Base-by-base conservation (phyloP, 1,284 basidiomycete species). In the Cerioporus squamosus region DNA sequence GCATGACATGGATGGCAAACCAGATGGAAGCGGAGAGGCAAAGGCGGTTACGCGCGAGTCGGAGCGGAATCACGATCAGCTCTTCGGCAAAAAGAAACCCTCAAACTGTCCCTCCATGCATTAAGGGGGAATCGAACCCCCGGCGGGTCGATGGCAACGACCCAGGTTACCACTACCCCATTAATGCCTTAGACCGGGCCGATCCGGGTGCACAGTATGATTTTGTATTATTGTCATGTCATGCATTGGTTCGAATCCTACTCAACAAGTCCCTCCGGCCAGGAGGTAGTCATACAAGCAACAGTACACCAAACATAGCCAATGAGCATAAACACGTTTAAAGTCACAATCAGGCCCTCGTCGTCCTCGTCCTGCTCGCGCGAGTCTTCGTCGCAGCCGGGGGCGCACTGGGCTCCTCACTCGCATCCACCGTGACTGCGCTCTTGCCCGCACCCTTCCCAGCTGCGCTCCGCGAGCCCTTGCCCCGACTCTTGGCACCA, bases 61-160 rank as follows among this genome's bases (percentile, higher is more conserved):
- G n/a, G n/a, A n/a, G n/a, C n/a, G n/a, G n/a, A n/a, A n/a, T n/a
- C n/a, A n/a, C n/a, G n/a, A n/a, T n/a, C n/a, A n/a, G n/a, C n/a
- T n/a, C n/a, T n/a, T n/a, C n/a, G n/a, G n/a, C n/a, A n/a, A n/a
- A n/a, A n/a, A n/a, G n/a, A n/a, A n/a, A n/a, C n/a, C n/a, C n/a
- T 26, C 29, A 29, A 29, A 29, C 10, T 7, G 26, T 8, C 26
- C 5, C 26, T 4, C 10, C 3, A 15, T 67, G 65, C 65, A 68
- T 65, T 66, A 66, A 68, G 62, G 61, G 84, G 82, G 83, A 86
- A 86, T 87, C 82, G 84, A 87, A 86, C 85, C 79, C 83, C 82
- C 82, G 82, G 85, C 83, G 83, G 84, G 83, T 85, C 72, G 70
- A 77, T 68, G 66, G 66, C 66, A 69, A 69, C 68, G 66, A 69